These are phyloP conservation scores for Calonectria leucothoes DNA, from an alignment of 2,329 filamentous ascomycete genomes.

Conservation along the genomic window DNA sequence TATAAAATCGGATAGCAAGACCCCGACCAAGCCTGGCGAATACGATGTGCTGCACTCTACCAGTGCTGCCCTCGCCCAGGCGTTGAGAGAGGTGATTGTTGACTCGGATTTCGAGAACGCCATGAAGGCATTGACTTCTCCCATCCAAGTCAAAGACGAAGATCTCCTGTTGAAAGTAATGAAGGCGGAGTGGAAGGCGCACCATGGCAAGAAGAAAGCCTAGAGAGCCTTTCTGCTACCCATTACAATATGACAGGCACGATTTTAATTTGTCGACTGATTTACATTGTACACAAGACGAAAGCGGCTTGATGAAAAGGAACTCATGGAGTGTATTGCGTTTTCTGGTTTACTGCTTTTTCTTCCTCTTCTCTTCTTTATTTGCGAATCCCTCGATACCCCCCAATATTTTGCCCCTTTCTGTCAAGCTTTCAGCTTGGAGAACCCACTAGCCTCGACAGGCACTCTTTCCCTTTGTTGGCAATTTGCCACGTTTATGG, in stretches of 20 bases:
- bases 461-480: conserved; percentile 35
- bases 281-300: conserved; percentile 33
- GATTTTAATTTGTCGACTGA: conserved; percentile 27
- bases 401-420: conserved; percentile 1
- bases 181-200: conserved; percentile 84
- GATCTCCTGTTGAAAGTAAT: conserved; percentile 93
- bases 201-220: conserved; percentile 59
- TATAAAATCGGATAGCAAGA: conserved; percentile 29
- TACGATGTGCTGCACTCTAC: conserved; percentile 92
- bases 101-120: conserved; percentile 97
- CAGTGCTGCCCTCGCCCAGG: conserved; percentile 89
- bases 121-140: conserved; percentile 96
- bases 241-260: conserved; percentile 23
- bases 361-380: conserved; percentile 25
- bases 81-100: conserved; percentile 86
- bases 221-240: conserved; percentile 47
- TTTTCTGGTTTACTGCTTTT: not conserved
- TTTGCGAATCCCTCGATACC: conserved; percentile 41
- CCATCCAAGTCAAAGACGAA: conserved; percentile 93
- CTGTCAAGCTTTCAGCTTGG: conserved; percentile 36
- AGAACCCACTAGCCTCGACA: conserved; percentile 40
- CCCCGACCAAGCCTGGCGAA: conserved; percentile 54
- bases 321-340: conserved; percentile 31
- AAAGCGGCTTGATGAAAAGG: conserved; percentile 36
- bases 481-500: conserved; percentile 32